Evolutionary conservation across 179 eudicot species (phyloP), one percentile per base, ranked within the genome.

Genomic region (Pouteria campechiana): DNA sequence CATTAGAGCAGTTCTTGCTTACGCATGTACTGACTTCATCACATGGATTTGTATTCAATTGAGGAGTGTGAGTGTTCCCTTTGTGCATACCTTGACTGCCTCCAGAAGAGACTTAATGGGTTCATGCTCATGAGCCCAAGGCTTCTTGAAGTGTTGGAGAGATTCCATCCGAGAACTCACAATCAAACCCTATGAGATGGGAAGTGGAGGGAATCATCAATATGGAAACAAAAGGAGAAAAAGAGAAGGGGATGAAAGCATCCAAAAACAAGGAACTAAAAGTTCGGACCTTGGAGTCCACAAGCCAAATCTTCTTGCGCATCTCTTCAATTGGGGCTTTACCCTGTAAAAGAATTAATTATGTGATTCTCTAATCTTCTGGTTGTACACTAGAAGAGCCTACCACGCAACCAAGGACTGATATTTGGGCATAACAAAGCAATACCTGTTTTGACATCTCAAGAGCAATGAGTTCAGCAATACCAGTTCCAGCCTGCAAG

Each of bases 101-200:
- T 78, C 70, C 45, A 69, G 29, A 27, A 86, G 76, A 49, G 69
- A 75, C 32, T 38, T 55, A 25, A 82, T 72, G 38, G 83, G 85
- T 61, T 79, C 93, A 32, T 76, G 96, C 36, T 82, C 89, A 63
- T 86, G 96, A 42, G 85, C 93, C 96, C 96, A 86, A 1, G 89
- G 88, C 62, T 74, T 72, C 73, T 86, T 86, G 39, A 82, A 86
- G 21, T 78, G 83, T 55, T 82, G 96, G 61, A 86, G 89, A 31
- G 89, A 61, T 39, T 76, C 73, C 37, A 46, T 46, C 27, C 96
- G 78, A 15, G 96, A 86, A 41, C 65, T 69, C 9, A 82, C 88
- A 48, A 86, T 74, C 65, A 82, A 66, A 8, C 96, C 76, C 76
- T 70, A 50, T 34, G 43, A 45, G 16, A 41, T n/a, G n/a, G n/a